A percentile compares a stretch with the other conserved stretches of the same genome.
Conservation (phyloP, 2,329 filamentous ascomycete genomes). For the Paracorniculantispora psalliotae region DNA sequence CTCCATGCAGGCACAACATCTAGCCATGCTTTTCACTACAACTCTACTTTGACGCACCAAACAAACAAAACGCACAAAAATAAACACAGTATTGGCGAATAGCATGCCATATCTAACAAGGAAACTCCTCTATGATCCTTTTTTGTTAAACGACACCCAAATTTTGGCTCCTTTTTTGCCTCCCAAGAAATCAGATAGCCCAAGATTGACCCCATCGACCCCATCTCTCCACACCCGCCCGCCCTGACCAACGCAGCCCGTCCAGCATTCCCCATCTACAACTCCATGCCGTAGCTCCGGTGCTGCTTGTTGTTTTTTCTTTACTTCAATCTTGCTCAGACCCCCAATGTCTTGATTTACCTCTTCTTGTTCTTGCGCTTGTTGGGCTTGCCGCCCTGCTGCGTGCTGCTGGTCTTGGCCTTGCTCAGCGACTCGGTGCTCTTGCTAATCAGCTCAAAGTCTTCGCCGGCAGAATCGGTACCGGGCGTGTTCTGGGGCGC, state of each 20-base stretch:
- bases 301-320: not conserved
- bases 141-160: not conserved
- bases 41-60: too few relatives aligned
- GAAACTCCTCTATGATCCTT: conserved; percentile 5
- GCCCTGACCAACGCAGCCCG: not conserved
- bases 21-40: too few relatives aligned
- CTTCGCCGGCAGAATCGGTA: conserved; percentile 53
- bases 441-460: conserved; percentile 61
- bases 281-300: not conserved
- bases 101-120: not conserved
- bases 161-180: not conserved
- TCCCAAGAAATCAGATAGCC: not conserved
- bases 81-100: not conserved
- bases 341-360: conserved; percentile 25
- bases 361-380: conserved; percentile 53
- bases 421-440: conserved; percentile 50
- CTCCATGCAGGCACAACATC: too few relatives aligned
- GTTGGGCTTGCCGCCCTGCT: conserved; percentile 38
- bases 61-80: not conserved
- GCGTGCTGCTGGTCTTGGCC: conserved; percentile 45
- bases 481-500: conserved; percentile 47
- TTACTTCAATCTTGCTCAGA: not conserved
- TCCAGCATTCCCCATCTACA: not conserved
- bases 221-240: not conserved
- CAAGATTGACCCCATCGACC: not conserved